These are phyloP conservation scores for Dictyophora rubrovolvata DNA, from an alignment of 768 basidiomycete genomes.

Conservation along the genomic window DNA sequence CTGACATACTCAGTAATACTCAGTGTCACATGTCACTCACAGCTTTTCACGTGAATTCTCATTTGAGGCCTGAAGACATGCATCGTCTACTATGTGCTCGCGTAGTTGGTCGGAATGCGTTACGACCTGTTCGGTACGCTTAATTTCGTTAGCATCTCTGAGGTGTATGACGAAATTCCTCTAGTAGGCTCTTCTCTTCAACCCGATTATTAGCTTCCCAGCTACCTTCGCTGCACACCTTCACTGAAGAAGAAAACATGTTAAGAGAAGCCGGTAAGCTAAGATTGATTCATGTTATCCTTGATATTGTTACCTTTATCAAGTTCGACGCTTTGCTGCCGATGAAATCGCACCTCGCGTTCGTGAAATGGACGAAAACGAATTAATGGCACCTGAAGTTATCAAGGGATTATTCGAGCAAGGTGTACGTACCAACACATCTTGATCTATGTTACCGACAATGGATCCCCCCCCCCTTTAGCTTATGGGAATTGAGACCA, in stretches of 20 bases:
- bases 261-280: conserved; percentile 77
- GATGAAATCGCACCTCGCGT: conserved; percentile 89
- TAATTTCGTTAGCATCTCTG: neutral
- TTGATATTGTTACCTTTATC: neutral
- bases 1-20: too few species aligned
- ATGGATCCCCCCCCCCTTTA: conserved; percentile 21
- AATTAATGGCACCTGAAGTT: conserved; percentile 81
- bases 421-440: conserved; percentile 48
- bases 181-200: neutral
- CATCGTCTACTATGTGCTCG: neutral
- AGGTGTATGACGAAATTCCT: neutral
- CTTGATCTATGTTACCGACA: neutral
- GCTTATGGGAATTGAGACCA: conserved; percentile 98
- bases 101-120: neutral
- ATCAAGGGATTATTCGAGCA: conserved; percentile 90
- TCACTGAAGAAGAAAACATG: conserved; percentile 93
- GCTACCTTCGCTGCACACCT: conserved; percentile 54
- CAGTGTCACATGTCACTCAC: too few species aligned
- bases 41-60: too few species aligned
- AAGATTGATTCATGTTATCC: neutral
- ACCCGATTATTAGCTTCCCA: neutral
- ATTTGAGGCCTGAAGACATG: neutral
- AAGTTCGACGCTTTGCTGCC: conserved; percentile 79
- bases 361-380: conserved; percentile 96
- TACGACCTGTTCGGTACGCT: neutral